Percentiles rank a stretch among this genome's conserved stretches.
Conservation (phyloP, 75 land plant species). For the Cryptomeria japonica region DNA sequence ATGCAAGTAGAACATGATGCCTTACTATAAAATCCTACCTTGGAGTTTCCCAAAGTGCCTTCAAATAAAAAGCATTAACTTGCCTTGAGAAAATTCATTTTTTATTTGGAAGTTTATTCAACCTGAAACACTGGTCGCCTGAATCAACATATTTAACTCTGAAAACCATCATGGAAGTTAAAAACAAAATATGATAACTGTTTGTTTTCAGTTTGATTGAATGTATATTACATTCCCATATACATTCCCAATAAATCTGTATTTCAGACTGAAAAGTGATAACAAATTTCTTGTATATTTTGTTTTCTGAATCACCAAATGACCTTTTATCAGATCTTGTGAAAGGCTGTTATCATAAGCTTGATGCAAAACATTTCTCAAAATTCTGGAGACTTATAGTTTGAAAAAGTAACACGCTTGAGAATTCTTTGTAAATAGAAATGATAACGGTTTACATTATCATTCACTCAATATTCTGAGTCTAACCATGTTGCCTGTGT, state of each 20-base stretch:
- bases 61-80: no score
- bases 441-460: not conserved
- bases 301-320: not conserved
- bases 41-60: no score
- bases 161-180: not conserved
- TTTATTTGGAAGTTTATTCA: no score
- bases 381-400: not conserved
- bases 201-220: not conserved
- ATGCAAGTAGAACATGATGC: no score
- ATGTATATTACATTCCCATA: not conserved
- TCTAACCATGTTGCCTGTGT: not conserved
- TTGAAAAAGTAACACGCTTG: not conserved
- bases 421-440: not conserved
- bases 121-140: not conserved
- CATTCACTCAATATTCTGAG: not conserved
- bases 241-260: no score
- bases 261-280: not conserved
- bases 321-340: not conserved
- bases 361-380: not conserved
- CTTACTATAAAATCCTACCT: no score
- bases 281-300: not conserved
- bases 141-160: not conserved
- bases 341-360: not conserved
- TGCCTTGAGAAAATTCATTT: no score
- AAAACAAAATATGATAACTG: not conserved